Evolutionary conservation across 805 yeast genomes (phyloP).

Genomic region (Barnettozyma wickerhamii): DNA sequence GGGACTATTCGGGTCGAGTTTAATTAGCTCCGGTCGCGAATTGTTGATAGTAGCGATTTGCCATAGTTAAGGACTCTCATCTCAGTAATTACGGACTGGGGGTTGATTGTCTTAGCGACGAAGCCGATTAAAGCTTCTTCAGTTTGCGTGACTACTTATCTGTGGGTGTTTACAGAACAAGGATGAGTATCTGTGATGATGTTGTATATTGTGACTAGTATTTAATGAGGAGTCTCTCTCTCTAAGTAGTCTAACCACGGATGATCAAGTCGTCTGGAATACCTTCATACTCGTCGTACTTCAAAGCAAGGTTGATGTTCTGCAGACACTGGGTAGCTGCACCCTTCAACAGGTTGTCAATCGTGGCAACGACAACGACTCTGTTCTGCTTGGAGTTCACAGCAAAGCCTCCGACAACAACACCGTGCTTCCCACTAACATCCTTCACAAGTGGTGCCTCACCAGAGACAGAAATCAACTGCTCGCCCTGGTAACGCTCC

Average conservation of each 20-base stretch:
- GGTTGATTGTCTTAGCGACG: no score
- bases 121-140: no score
- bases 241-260: constrained; percentile 20
- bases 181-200: no score
- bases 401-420: constrained; percentile 92
- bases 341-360: constrained; percentile 94
- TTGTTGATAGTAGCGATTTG: no score
- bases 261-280: constrained; percentile 66
- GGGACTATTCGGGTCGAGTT: not conserved
- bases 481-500: constrained; percentile 84
- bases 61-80: not conserved
- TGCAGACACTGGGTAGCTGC: constrained; percentile 99
- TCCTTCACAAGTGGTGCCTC: constrained; percentile 93
- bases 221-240: not conserved
- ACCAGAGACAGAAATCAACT: constrained; percentile 77
- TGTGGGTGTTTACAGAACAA: no score
- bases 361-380: constrained; percentile 91
- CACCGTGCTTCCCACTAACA: constrained; percentile 91
- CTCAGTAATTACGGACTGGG: no score
- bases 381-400: constrained; percentile 85
- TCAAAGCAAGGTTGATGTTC: constrained; percentile 85
- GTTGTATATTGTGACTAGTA: not conserved
- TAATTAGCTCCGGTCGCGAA: no score
- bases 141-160: no score
- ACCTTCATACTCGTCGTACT: constrained; percentile 92